Percentiles rank a stretch among this genome's conserved stretches.
Evolutionary conservation across 345 rosid genomes (phyloP).

Genomic region (Eucalyptus guilfoylei): DNA sequence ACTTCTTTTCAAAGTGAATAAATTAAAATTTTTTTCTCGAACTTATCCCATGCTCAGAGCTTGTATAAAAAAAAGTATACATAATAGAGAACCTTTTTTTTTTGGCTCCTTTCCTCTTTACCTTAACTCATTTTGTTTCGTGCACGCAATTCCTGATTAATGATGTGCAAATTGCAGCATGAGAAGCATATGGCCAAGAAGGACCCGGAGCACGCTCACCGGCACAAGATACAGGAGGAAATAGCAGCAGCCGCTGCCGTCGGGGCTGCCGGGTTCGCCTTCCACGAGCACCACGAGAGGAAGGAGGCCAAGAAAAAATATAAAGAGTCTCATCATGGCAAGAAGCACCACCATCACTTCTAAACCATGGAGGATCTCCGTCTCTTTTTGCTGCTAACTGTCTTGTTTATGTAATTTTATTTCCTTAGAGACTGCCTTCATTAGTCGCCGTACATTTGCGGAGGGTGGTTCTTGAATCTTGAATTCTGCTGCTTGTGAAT

Average conservation of each 20-base stretch:
- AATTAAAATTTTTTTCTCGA: too few species aligned
- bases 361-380: background rate
- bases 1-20: too few species aligned
- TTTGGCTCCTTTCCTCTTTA: background rate
- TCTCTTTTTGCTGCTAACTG: background rate
- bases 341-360: conserved; percentile 11
- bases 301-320: conserved; percentile 22
- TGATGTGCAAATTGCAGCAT: background rate
- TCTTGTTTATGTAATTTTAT: background rate
- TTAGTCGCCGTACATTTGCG: background rate
- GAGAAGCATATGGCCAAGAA: conserved; percentile 26
- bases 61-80: background rate
- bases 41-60: too few species aligned
- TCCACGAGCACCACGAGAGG: conserved; percentile 49
- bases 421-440: background rate
- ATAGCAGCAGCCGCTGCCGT: conserved; percentile 23
- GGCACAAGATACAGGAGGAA: conserved; percentile 40
- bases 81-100: too few species aligned
- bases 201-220: conserved; percentile 45
- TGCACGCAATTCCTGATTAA: background rate
- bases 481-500: background rate
- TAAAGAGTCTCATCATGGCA: conserved; percentile 23
- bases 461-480: background rate
- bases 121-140: background rate
- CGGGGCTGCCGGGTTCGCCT: conserved; percentile 22